phyloP scores from a whole-genome alignment of 2,329 filamentous ascomycete genomes.

The Aureobasidium sp. region DNA sequence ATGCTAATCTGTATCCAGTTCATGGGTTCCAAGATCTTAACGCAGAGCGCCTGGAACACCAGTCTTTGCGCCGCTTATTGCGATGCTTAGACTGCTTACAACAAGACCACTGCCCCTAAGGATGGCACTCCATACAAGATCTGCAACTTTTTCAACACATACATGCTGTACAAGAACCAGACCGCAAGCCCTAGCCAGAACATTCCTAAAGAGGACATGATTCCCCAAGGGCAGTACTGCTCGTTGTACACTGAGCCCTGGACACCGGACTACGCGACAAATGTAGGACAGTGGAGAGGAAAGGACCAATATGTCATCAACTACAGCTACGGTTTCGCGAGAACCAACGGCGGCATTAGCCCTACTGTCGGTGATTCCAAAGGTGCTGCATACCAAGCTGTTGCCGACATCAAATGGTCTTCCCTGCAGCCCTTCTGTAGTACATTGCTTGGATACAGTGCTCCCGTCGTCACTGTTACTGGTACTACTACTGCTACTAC shows the following conservation, averaged over 20 bases:
- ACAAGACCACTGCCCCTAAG: conserved; percentile 8
- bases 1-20: neutral
- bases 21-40: conserved; percentile 23
- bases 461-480: too few species aligned
- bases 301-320: conserved; percentile 11
- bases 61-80: conserved; percentile 24
- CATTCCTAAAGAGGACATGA: too few species aligned
- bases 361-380: neutral
- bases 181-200: too few species aligned
- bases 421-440: conserved; percentile 16
- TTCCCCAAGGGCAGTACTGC: conserved; percentile 3
- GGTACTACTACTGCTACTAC: too few species aligned
- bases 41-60: conserved; percentile 23
- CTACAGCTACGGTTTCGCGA: conserved; percentile 11
- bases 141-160: conserved; percentile 7
- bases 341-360: neutral
- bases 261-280: conserved; percentile 17
- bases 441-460: too few species aligned
- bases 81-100: conserved; percentile 16
- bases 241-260: conserved; percentile 17
- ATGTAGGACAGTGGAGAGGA: neutral
- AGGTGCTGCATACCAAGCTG: conserved; percentile 14
- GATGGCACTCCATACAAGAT: neutral
- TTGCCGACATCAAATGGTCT: conserved; percentile 8
- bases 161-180: neutral